Evolutionary conservation across 306 rosid genomes (phyloP).

Genomic region (Fragaria iinumae): DNA sequence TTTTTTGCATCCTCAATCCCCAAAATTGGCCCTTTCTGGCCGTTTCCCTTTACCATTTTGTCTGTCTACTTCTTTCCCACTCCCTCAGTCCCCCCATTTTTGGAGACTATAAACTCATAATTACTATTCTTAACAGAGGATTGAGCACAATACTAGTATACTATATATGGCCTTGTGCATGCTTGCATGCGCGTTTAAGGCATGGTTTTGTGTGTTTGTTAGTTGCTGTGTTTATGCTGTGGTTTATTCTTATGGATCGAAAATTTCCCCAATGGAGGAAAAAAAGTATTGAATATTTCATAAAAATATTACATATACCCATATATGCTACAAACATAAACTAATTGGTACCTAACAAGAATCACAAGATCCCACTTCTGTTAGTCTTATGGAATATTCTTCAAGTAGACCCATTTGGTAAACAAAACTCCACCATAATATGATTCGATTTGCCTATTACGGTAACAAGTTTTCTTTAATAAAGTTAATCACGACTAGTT

Average conservation of each 20-base stretch:
- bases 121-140: slow-evolving; percentile 54
- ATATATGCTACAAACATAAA: not conserved
- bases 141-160: slow-evolving; percentile 29
- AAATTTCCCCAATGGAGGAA: slow-evolving; percentile 4
- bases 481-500: not conserved
- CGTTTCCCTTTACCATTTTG: slow-evolving; percentile 34
- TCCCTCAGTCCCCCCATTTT: slow-evolving; percentile 37
- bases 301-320: not conserved
- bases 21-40: slow-evolving; percentile 54
- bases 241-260: not conserved
- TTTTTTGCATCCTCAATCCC: slow-evolving; percentile 59
- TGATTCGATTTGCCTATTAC: not conserved
- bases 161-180: slow-evolving; percentile 36
- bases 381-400: slow-evolving; percentile 3
- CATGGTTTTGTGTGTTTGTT: slow-evolving; percentile 69
- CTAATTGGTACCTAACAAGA: not conserved
- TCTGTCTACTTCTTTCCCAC: slow-evolving; percentile 48
- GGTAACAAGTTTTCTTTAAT: not conserved
- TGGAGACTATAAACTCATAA: slow-evolving; percentile 57
- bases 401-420: not conserved
- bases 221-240: slow-evolving; percentile 13
- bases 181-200: slow-evolving; percentile 82
- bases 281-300: not conserved
- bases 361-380: not conserved
- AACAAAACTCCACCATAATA: not conserved